These are phyloP conservation scores for Endocladia muricata DNA, from an alignment of 31 red algal species.

Conservation along the genomic window DNA sequence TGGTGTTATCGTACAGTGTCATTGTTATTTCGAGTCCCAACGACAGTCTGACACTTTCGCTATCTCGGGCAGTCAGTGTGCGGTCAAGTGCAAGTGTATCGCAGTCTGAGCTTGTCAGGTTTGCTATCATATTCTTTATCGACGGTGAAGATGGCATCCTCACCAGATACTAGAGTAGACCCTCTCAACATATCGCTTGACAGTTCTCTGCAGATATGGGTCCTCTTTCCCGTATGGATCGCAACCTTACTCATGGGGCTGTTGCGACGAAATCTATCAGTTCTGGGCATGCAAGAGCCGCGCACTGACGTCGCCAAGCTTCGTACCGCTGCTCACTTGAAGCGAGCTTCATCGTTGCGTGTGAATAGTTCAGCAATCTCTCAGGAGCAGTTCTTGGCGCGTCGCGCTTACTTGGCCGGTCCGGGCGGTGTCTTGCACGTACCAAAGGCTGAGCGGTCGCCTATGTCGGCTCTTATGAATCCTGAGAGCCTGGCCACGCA, in stretches of 20 bases:
- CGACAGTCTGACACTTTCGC: too few species aligned
- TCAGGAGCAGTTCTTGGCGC: constrained; percentile 39
- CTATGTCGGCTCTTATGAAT: constrained; percentile 56
- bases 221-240: constrained; percentile 58
- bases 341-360: constrained; percentile 18
- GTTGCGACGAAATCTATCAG: constrained; percentile 35
- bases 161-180: too few species aligned
- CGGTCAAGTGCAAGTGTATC: too few species aligned
- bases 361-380: constrained; percentile 3
- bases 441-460: constrained; percentile 1
- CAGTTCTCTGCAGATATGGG: constrained; percentile 41
- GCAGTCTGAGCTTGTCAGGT: too few species aligned
- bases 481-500: constrained; percentile 61
- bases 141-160: too few species aligned
- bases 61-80: too few species aligned
- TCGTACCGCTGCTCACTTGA: constrained; percentile 26
- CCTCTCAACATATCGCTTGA: constrained; percentile 43
- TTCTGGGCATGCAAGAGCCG: constrained; percentile 31
- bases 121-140: too few species aligned
- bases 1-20: too few species aligned
- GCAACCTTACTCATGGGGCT: constrained; percentile 56
- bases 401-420: constrained; percentile 25
- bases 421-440: constrained; percentile 15
- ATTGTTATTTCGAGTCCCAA: too few species aligned
- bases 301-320: constrained; percentile 15